Percentiles rank a stretch among this genome's conserved stretches.
Conservation (phyloP, 495 filamentous ascomycete species). For the Evansstolkia leycettana region DNA sequence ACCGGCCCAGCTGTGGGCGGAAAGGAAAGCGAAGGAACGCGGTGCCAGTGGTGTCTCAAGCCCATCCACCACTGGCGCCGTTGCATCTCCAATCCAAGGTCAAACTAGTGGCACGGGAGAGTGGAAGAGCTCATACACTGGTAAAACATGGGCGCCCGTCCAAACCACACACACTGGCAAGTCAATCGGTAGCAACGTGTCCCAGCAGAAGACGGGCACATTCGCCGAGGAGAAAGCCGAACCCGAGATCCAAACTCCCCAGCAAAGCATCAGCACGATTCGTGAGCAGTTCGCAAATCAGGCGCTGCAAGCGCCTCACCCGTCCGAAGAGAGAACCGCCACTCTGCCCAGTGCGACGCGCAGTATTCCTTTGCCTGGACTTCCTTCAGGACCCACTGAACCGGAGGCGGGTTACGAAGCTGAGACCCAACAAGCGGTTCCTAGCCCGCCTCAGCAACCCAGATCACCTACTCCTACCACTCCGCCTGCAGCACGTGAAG, state of each 20-base stretch:
- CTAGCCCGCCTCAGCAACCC: conserved; percentile 43
- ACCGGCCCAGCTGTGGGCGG: conserved; percentile 91
- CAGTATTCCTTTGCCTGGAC: conserved; percentile 60
- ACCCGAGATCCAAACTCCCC: conserved; percentile 36
- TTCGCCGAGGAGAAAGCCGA: conserved; percentile 34
- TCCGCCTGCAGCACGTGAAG: conserved; percentile 35
- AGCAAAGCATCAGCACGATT: conserved; percentile 50
- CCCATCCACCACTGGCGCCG: conserved; percentile 17
- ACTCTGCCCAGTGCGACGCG: conserved; percentile 45
- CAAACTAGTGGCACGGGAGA: conserved; percentile 60
- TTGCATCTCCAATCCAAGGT: conserved; percentile 40
- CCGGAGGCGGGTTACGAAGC: conserved; percentile 39
- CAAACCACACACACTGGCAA: conserved; percentile 58
- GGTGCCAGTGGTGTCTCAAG: conserved; percentile 32
- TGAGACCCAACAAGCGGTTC: conserved; percentile 29
- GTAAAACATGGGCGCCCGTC: conserved; percentile 80
- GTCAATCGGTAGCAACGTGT: conserved; percentile 42
- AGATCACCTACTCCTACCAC: conserved; percentile 51
- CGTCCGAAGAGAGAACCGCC: conserved; percentile 13
- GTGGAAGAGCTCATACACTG: conserved; percentile 83
- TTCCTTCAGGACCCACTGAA: conserved; percentile 44
- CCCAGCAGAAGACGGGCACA: conserved; percentile 46
- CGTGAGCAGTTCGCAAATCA: conserved; percentile 66
- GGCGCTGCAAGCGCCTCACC: conserved; percentile 50
- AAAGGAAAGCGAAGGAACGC: conserved; percentile 79